Conservation (phyloP, 164 flowering plant genomes). For the Macadamia integrifolia region DNA sequence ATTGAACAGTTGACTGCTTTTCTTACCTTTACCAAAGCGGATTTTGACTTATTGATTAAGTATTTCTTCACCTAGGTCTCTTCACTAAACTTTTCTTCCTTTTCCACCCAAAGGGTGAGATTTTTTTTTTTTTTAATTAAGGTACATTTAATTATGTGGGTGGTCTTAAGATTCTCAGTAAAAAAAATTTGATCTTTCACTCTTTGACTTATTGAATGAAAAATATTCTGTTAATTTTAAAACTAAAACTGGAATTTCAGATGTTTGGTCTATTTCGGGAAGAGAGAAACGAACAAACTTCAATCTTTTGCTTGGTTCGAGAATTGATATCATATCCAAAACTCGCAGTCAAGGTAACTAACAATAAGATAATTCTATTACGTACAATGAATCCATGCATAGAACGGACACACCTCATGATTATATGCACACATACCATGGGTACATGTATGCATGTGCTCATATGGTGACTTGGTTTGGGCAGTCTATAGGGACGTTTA, state of each 20-base stretch:
- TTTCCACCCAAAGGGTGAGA: too few species aligned
- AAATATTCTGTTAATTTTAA: too few species aligned
- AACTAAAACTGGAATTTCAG: constrained; percentile 1
- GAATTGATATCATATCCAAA: constrained; percentile 31
- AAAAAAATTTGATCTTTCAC: too few species aligned
- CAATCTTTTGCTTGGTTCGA: constrained; percentile 1
- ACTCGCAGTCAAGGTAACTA: constrained; percentile 24
- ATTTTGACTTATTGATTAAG: too few species aligned
- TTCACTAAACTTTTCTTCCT: too few species aligned
- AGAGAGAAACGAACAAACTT: constrained; percentile 9
- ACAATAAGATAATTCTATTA: background rate
- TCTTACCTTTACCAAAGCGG: too few species aligned
- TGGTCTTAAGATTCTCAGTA: too few species aligned
- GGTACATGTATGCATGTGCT: background rate
- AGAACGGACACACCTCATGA: background rate
- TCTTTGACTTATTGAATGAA: background rate
- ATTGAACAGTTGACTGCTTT: too few species aligned
- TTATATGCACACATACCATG: too few species aligned
- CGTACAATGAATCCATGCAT: background rate
- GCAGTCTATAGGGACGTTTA: constrained; percentile 18
- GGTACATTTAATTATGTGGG: too few species aligned
- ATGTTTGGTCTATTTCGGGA: constrained; percentile 1
- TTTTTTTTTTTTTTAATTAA: too few species aligned
- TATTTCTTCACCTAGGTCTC: too few species aligned
- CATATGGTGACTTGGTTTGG: background rate